Percentiles rank a stretch among this genome's conserved stretches.
Conservation (phyloP, 1,284 basidiomycete species). For the Singerocomus inundabilis region DNA sequence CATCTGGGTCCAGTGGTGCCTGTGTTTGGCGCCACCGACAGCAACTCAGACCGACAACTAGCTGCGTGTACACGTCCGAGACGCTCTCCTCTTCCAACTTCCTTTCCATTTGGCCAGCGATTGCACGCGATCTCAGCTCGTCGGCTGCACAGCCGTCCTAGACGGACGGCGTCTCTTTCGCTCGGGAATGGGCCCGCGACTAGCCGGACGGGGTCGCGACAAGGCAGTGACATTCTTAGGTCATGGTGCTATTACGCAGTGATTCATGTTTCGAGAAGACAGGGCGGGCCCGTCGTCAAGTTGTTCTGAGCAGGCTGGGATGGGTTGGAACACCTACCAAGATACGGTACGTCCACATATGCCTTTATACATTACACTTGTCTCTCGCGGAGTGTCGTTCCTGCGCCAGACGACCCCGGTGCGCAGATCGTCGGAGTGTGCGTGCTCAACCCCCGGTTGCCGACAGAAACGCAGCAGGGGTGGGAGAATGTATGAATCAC, state of each 20-base stretch:
- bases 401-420: constrained; percentile 47
- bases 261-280: constrained; percentile 36
- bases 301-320: constrained; percentile 64
- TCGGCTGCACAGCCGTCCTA: constrained; percentile 51
- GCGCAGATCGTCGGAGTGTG: constrained; percentile 59
- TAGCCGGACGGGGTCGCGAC: constrained; percentile 46
- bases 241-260: constrained; percentile 11
- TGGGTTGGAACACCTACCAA: constrained; percentile 53
- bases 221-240: not conserved
- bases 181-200: constrained; percentile 46
- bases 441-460: constrained; percentile 50
- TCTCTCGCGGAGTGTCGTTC: constrained; percentile 51
- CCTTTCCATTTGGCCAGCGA: constrained; percentile 50
- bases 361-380: constrained; percentile 64
- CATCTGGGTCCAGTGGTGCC: no score
- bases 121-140: constrained; percentile 56
- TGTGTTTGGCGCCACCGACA: not conserved
- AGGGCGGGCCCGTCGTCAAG: constrained; percentile 41
- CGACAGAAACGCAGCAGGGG: constrained; percentile 12
- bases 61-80: constrained; percentile 63
- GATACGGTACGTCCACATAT: constrained; percentile 48
- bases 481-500: constrained; percentile 50
- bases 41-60: not conserved
- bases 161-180: constrained; percentile 44
- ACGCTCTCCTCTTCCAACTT: constrained; percentile 74